These are phyloP conservation scores for Saturnispora saitoi DNA, from an alignment of 805 yeast genomes.

Conservation along the genomic window DNA sequence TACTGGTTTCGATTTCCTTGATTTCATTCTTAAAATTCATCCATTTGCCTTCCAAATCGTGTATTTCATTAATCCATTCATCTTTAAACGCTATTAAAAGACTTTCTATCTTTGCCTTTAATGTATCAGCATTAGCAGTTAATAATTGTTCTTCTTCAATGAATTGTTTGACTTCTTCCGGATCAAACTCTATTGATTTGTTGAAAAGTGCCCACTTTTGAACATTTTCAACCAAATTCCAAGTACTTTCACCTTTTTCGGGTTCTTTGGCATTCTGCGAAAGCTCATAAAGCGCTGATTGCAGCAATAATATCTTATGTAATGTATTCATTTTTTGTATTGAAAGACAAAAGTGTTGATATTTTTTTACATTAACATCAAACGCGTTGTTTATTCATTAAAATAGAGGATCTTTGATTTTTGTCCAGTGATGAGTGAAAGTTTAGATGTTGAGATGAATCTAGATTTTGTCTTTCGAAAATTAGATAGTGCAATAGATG, in stretches of 20 bases:
- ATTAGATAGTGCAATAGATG: background rate
- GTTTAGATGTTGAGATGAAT: constrained; percentile 4
- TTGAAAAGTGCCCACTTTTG: background rate
- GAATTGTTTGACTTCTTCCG: background rate
- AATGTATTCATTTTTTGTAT: background rate
- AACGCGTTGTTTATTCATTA: background rate
- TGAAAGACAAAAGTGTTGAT: background rate
- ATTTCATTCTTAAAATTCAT: constrained; percentile 31
- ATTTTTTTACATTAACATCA: background rate
- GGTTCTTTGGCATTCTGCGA: constrained; percentile 2
- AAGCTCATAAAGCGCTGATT: background rate
- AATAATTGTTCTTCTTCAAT: constrained; percentile 5
- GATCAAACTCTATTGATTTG: background rate
- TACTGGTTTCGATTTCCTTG: constrained; percentile 34
- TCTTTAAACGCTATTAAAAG: constrained; percentile 20
- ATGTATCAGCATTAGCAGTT: background rate
- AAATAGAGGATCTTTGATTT: background rate
- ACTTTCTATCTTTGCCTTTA: background rate
- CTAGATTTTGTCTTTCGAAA: background rate
- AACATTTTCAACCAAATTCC: background rate
- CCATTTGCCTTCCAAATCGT: constrained; percentile 32
- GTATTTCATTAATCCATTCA: constrained; percentile 27
- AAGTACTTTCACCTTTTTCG: constrained; percentile 3
- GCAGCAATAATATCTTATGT: background rate
- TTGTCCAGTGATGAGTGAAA: background rate